These are phyloP conservation scores for Casaregolazyma suthepensis DNA, from an alignment of 1,139 yeast genomes.

Conservation along the genomic window DNA sequence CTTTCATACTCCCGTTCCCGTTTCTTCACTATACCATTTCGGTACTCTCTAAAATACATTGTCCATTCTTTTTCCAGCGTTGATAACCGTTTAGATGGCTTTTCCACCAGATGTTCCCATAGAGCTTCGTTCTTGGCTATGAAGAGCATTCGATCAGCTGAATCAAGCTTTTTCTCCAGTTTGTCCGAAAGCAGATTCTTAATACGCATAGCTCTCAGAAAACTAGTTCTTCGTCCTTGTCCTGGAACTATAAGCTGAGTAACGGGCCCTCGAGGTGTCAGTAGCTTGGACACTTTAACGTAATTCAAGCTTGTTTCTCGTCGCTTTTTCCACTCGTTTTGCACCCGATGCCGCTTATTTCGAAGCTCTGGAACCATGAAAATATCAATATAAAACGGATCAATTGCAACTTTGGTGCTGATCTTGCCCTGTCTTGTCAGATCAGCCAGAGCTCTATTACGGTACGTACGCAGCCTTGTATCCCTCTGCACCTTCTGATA, in stretches of 20 bases:
- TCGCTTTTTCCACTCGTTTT: constrained; percentile 6
- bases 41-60: neutral
- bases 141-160: neutral
- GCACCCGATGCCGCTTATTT: constrained; percentile 4
- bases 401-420: constrained; percentile 11
- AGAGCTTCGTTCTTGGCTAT: constrained; percentile 7
- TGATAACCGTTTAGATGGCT: neutral
- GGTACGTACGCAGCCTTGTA: constrained; percentile 8
- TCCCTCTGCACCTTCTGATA: neutral
- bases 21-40: neutral
- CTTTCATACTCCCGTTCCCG: constrained; percentile 2
- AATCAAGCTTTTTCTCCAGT: neutral
- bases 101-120: constrained; percentile 5
- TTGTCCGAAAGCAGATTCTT: constrained; percentile 7
- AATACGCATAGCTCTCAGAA: constrained; percentile 4
- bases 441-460: constrained; percentile 8
- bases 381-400: constrained; percentile 17
- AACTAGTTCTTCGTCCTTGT: constrained; percentile 8
- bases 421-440: constrained; percentile 7
- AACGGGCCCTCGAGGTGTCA: constrained; percentile 17
- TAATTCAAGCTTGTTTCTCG: constrained; percentile 12
- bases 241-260: constrained; percentile 17
- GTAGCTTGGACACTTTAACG: constrained; percentile 10
- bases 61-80: constrained; percentile 3
- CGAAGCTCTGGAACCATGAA: constrained; percentile 19